Evolutionary conservation across 345 rosid species (phyloP), one percentile per base, ranked within the genome.

Genomic region (Excoecaria agallocha): DNA sequence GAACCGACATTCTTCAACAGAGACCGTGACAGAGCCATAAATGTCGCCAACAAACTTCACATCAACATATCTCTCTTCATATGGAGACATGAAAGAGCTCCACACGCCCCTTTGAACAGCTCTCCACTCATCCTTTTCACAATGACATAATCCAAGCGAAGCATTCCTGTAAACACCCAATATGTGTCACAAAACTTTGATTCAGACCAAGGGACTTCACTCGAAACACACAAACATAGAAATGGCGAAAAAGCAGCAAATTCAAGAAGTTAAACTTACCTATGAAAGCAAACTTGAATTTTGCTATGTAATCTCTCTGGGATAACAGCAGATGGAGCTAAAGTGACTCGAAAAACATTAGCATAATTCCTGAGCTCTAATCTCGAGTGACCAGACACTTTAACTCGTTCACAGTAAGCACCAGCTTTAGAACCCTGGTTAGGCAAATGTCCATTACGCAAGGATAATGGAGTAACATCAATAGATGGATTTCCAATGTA

Each of bases 11-110:
- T 94, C 96, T 72, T 73, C 51, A 60, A 91, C 66, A 12, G 87
- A 74, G 74, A 95, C 71, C 22, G 79, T 80, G 45, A 87, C 83
- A 72, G 84, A 79, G 64, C 86, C 89, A 67, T 90, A 68, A 45
- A 84, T 72, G 67, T 87, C 78, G 63, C 89, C 82, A 51, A 22
- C 75, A 73, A 85, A 82, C 84, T 88, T 93, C 70, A 93, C 86
- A 83, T 95, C 99, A 60, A 91, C 71, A 77, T 85, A 94, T 86
- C 84, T 84, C 35, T 76, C 76, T 46, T 83, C 92, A 81, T 88
- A 93, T 46, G 99, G 97, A 41, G 99, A 91, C 92, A 90, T 86
- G 63, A 79, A 79, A 73, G 85, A 78, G 66, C 78, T 84, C 98
- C 93, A 93, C 19, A 76, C 6, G 2, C 90, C 94, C 30, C 78